Conservation (phyloP, 2,329 filamentous ascomycete genomes). For the Ramularia endophylla region DNA sequence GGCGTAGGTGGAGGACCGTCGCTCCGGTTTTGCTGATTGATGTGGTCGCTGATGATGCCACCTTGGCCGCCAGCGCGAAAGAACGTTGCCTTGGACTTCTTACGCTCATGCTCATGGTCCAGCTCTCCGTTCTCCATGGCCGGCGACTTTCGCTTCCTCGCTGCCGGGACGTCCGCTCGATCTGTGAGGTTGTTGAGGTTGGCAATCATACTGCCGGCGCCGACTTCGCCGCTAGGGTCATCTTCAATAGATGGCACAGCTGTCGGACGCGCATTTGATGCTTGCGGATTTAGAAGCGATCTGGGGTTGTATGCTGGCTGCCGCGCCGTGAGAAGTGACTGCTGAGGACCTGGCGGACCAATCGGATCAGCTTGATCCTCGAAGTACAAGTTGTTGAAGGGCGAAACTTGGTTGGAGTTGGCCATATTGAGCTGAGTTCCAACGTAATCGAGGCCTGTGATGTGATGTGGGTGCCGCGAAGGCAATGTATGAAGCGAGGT, state of each 20-base stretch:
- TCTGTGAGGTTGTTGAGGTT: conserved; percentile 68
- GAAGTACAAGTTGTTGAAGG: conserved; percentile 10
- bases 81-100: conserved; percentile 40
- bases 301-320: conserved; percentile 14
- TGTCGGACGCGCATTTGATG: conserved; percentile 4
- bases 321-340: conserved; percentile 13
- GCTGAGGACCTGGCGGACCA: conserved; percentile 24
- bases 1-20: conserved; percentile 28
- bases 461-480: background rate
- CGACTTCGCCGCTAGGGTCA: conserved; percentile 18
- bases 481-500: background rate
- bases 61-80: conserved; percentile 47
- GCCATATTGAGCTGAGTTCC: background rate
- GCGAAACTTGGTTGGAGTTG: background rate
- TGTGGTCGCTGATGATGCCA: conserved; percentile 56
- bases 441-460: conserved; percentile 2
- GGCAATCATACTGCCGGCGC: conserved; percentile 62
- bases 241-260: background rate
- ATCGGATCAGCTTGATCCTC: conserved; percentile 10
- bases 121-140: conserved; percentile 28
- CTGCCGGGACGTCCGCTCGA: conserved; percentile 51
- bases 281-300: conserved; percentile 20
- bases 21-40: conserved; percentile 55
- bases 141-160: conserved; percentile 55
- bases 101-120: conserved; percentile 29